Evolutionary conservation across 225 moss, liverwort and hornwort species (phyloP), one percentile per base, ranked within the genome.

Genomic region (Marchantia polymorpha): DNA sequence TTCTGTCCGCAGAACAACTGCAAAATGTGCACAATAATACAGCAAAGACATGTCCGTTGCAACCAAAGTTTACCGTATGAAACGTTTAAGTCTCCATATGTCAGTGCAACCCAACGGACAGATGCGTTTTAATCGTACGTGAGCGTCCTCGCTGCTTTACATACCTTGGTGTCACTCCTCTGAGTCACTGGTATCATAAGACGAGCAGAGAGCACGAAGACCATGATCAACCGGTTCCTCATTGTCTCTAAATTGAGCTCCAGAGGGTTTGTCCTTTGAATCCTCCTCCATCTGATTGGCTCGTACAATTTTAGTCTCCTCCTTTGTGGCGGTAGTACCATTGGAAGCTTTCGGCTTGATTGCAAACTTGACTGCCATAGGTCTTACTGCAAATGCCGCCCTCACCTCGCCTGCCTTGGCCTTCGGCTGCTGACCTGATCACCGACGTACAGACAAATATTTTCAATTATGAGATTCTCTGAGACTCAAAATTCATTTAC

Each of bases 161-260:
- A n/a, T 78, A 69, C 78, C 55, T 83, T 46, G 25, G 19, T 53
- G 27, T 48, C 74, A 73, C 55, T 12, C 76, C 19, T 85, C 82
- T 52, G 85, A 85, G 52, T 85, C 82, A 80, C 82, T 73, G 10
- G 52, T 82, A 29, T 77, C 82, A 52, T 85, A 85, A 19, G 79
- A 26, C 7, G 76, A 82, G 46, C 79, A 72, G 14, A 85, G 79
- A 31, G 82, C 66, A 48, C 77, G 52, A 39, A 85, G 82, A 51
- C 76, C 82, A 39, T 72, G 55, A 0, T 0, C 48, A 31, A 66
- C 63, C 12, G 14, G 63, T 3, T 51, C 29, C 54, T 53, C 23
- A 6, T 39, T 39, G 6, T 64, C 76, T 52, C 30, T 23, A 7
- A 55, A 51, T 52, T 69, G 53, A 22, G 29, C 52, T 0, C 29